phyloP scores from a whole-genome alignment of 23 red algal genomes.

The Gracilaria vermiculophylla region DNA sequence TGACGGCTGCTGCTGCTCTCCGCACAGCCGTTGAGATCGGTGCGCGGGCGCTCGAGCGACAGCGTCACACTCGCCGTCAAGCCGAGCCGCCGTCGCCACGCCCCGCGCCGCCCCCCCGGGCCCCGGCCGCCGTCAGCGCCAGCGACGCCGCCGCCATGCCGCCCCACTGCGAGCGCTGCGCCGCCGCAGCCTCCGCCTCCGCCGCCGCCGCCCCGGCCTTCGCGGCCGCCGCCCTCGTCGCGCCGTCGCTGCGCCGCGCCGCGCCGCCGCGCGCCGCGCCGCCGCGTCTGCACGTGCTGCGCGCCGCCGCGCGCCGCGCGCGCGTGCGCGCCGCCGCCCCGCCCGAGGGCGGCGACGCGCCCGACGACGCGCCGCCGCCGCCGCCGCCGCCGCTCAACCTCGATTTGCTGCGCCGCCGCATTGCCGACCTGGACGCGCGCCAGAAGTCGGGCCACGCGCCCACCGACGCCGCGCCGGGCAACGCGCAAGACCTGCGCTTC shows the following conservation, averaged over 20 bases:
- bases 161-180: neutral
- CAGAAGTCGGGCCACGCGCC: neutral
- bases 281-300: neutral
- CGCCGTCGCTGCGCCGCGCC: neutral
- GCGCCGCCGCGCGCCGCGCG: neutral
- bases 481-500: neutral
- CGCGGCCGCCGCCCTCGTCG: neutral
- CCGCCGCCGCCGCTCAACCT: neutral
- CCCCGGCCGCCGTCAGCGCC: neutral
- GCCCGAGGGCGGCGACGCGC: neutral
- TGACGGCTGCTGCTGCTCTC: neutral
- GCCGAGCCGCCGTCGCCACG: no score
- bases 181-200: neutral
- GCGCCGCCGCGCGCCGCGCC: neutral
- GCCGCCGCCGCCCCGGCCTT: neutral
- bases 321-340: neutral
- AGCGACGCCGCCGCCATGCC: neutral
- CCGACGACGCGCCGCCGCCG: neutral
- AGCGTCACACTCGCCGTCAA: no score
- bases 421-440: slow-evolving; percentile 13
- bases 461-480: neutral
- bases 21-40: neutral
- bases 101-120: no score
- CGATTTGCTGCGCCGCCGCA: slow-evolving; percentile 29
- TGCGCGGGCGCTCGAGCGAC: neutral